Percentiles rank a stretch among this genome's conserved stretches.
These are phyloP conservation scores for Fistulina hepatica DNA, from an alignment of 1,284 basidiomycete genomes.

Conservation along the genomic window DNA sequence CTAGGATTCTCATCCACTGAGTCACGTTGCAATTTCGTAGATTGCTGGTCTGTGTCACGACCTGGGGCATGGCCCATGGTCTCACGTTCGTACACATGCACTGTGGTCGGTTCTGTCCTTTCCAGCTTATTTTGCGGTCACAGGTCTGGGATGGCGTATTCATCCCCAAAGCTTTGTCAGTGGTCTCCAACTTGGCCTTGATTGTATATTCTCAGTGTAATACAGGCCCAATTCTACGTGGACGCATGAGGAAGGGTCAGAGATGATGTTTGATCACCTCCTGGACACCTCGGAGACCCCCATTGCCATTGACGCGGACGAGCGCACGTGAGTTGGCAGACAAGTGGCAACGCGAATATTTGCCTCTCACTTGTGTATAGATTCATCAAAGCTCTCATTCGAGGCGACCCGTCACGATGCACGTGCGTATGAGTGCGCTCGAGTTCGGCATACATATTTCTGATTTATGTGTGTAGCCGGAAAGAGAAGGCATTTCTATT, in stretches of 20 bases:
- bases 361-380: slow-evolving; percentile 23
- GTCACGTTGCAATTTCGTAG: too few relatives aligned
- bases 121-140: too few relatives aligned
- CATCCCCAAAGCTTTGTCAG: slow-evolving; percentile 48
- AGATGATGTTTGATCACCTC: slow-evolving; percentile 63
- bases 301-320: slow-evolving; percentile 26
- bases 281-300: slow-evolving; percentile 33
- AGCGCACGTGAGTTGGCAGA: too few relatives aligned
- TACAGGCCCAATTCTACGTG: too few relatives aligned
- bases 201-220: not conserved
- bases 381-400: slow-evolving; percentile 63
- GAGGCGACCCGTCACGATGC: slow-evolving; percentile 39
- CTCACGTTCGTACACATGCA: too few relatives aligned
- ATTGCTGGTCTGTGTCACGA: slow-evolving; percentile 66
- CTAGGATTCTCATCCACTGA: too few relatives aligned
- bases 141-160: slow-evolving; percentile 62
- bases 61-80: slow-evolving; percentile 66
- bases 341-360: too few relatives aligned
- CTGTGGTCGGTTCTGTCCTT: too few relatives aligned
- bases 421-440: slow-evolving; percentile 24
- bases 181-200: slow-evolving; percentile 8
- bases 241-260: slow-evolving; percentile 61
- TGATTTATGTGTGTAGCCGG: slow-evolving; percentile 16
- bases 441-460: not conserved
- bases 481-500: slow-evolving; percentile 43